These are phyloP conservation scores for Ogataea saltuana DNA, from an alignment of 805 yeast genomes.

Conservation along the genomic window DNA sequence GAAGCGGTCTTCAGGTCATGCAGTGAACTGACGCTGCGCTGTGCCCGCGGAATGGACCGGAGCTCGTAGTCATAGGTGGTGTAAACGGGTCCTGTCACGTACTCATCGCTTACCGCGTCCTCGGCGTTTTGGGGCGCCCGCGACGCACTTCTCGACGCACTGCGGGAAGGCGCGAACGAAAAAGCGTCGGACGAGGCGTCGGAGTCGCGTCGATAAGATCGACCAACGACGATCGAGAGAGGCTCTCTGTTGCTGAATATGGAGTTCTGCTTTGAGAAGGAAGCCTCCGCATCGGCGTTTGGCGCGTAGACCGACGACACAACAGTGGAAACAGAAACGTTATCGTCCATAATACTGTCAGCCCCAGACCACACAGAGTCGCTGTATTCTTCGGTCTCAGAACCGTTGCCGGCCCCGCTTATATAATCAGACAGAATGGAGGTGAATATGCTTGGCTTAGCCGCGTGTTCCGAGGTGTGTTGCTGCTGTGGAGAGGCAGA, in stretches of 20 bases:
- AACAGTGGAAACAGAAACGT: conserved; percentile 19
- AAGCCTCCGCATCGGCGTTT: neutral
- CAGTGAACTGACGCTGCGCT: conserved; percentile 3
- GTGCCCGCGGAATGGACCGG: neutral
- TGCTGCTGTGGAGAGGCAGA: neutral
- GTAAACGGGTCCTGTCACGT: neutral
- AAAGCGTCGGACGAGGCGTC: conserved; percentile 2
- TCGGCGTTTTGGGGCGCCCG: conserved; percentile 2
- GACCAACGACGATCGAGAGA: conserved; percentile 15
- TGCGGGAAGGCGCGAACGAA: conserved; percentile 7
- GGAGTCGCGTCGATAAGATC: conserved; percentile 4
- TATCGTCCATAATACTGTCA: conserved; percentile 9
- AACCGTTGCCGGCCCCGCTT: conserved; percentile 15
- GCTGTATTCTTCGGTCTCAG: conserved; percentile 9
- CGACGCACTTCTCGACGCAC: conserved; percentile 7
- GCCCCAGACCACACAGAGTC: conserved; percentile 6
- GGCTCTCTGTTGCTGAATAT: conserved; percentile 19
- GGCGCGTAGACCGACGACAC: conserved; percentile 12
- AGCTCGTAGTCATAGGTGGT: conserved; percentile 3
- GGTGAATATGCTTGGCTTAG: conserved; percentile 21
- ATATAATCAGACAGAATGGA: conserved; percentile 21
- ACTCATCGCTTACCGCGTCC: conserved; percentile 1
- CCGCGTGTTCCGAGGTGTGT: neutral
- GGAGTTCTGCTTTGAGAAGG: conserved; percentile 12
- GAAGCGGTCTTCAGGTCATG: neutral